Base-by-base conservation (phyloP, 768 basidiomycete genomes). In the Sporobolomyces pararoseus region DNA sequence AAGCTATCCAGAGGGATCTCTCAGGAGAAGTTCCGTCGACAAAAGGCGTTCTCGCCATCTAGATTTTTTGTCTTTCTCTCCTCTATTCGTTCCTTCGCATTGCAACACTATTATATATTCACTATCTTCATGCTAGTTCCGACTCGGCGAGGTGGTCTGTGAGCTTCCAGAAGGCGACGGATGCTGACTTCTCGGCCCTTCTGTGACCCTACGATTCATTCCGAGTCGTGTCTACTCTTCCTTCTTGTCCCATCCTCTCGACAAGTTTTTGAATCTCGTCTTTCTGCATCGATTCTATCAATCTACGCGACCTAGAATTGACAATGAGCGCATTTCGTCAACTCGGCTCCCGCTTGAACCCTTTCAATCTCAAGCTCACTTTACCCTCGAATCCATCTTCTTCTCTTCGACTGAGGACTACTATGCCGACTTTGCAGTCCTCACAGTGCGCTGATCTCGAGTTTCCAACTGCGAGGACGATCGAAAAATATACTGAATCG, bases 21-120 rank as follows among this genome's bases (percentile, higher is more conserved):
- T 86, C 90, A 7, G 84, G 86, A 73, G 96, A 99, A 66, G 87
- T 97, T 35, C 95, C 95, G 0, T 93, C 91, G 77, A 98, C 96
- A 5, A 99, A 99, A 80, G 96, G 96, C 52, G 94, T 98, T 9
- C 82, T 99, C 59, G 81, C 81, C 19, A 53, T 79, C 44, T 80
- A 74, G 53, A 25, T 34, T 27, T 32, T n/a, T 21, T 39, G 3
- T 27, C 58, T 6, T 3, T 16, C 21, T n/a, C n/a, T n/a, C n/a
- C n/a, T n/a, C n/a, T n/a, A n/a, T n/a, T n/a, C n/a, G n/a, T n/a
- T n/a, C n/a, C n/a, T n/a, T n/a, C n/a, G n/a, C n/a, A n/a, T n/a
- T n/a, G n/a, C n/a, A n/a, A n/a, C n/a, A n/a, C n/a, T n/a, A n/a
- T n/a, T n/a, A n/a, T n/a, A n/a, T n/a, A n/a, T n/a, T n/a, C n/a